Evolutionary conservation across 2,329 filamentous ascomycete genomes (phyloP), one percentile per base, ranked within the genome.

Genomic region (Alternaria sp.): DNA sequence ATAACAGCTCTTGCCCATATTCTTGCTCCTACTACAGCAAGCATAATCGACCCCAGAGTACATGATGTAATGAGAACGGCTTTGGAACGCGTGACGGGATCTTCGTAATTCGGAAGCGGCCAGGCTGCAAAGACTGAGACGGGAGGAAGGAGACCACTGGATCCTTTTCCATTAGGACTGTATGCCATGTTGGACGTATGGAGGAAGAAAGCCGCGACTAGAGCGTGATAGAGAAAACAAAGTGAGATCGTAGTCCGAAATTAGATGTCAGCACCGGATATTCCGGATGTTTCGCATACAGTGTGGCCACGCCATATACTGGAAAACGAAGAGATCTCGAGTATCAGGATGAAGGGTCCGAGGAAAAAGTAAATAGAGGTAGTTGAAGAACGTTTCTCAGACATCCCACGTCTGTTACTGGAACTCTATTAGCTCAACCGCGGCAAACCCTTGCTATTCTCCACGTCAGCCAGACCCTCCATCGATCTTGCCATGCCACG

Each of bases 101-200:
- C 47, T 11, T 60, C 54, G 47, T 68, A 70, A 26, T 71, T 70
- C n/a, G 61, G 59, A 11, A 49, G 8, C 12, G 69, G 69, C 69
- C 68, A 71, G 26, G 53, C 55, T 10, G 53, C 8, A 14, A 65
- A 30, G 11, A 65, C 55, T 44, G 66, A 60, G 23, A 69, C 18
- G 21, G 69, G 67, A 47, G 69, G 61, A 33, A 63, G 58, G 20
- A 65, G 56, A 25, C 62, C 60, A 28, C 66, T 67, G 11, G 66
- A 30, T 14, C 55, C 55, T 23, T 45, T n/a, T 20, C 55, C 60
- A 15, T 62, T 62, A 8, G 20, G 41, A 20, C 23, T 54, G n/a
- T 37, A 25, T 18, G 55, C 23, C 28, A 51, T 62, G 26, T 18
- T 33, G 15, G 20, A 25, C 26, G 55, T 55, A 9, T n/a, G 20